These are phyloP conservation scores for Xylaria longipes DNA, from an alignment of 495 filamentous ascomycete genomes.

Conservation along the genomic window DNA sequence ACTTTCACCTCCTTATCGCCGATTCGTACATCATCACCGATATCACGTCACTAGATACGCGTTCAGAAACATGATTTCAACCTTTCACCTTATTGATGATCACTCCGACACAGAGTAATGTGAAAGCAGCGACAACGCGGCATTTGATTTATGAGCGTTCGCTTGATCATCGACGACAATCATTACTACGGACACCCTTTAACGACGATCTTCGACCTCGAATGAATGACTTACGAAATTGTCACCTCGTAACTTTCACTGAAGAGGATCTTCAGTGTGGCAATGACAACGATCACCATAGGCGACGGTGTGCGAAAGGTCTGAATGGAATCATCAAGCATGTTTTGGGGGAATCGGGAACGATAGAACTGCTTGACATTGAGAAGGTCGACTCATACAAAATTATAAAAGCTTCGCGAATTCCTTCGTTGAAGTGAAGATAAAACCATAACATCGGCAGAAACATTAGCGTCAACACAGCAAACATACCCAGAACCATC, in stretches of 20 bases:
- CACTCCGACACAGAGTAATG: not conserved
- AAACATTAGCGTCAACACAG: not conserved
- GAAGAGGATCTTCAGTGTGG: not conserved
- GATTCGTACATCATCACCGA: not conserved
- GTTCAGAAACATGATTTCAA: not conserved
- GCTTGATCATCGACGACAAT: not conserved
- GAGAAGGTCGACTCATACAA: not conserved
- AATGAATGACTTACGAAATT: not conserved
- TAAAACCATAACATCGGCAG: not conserved
- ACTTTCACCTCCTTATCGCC: not conserved
- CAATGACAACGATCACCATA: not conserved
- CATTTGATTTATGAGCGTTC: not conserved
- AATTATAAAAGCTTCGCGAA: not conserved
- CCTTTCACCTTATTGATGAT: not conserved
- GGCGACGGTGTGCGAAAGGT: not conserved
- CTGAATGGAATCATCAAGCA: not conserved
- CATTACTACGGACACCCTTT: slow-evolving; percentile 3
- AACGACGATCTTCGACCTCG: not conserved
- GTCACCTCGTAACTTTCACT: not conserved
- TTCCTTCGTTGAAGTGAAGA: not conserved
- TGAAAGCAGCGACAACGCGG: not conserved
- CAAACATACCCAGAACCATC: not conserved
- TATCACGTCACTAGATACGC: not conserved
- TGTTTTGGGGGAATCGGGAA: not conserved
- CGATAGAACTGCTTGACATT: not conserved